Evolutionary conservation across 768 basidiomycete species (phyloP).

Genomic region (Tylopilus intermedius): DNA sequence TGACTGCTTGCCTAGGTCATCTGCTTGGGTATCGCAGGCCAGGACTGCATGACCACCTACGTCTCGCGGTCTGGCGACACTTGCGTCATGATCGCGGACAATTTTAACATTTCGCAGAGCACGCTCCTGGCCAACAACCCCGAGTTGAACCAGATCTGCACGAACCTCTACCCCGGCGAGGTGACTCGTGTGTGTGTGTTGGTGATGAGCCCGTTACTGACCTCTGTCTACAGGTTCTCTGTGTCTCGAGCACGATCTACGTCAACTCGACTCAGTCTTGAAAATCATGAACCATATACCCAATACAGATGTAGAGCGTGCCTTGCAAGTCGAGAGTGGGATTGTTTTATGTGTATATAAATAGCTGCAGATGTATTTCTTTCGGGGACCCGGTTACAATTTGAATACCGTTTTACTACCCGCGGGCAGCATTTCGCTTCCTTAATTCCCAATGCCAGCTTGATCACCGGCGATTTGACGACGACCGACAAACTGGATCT

Average conservation of each 20-base stretch:
- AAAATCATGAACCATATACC: not conserved
- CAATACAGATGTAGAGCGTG: not conserved
- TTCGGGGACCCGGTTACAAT: not conserved
- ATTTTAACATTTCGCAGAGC: slow-evolving; percentile 39
- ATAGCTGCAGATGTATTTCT: not conserved
- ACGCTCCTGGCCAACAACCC: slow-evolving; percentile 61
- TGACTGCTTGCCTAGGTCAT: slow-evolving; percentile 28
- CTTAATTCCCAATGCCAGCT: no score
- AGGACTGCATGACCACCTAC: slow-evolving; percentile 54
- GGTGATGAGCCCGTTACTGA: not conserved
- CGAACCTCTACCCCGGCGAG: slow-evolving; percentile 57
- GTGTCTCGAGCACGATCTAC: slow-evolving; percentile 22
- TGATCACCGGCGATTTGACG: not conserved
- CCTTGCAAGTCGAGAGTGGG: no score
- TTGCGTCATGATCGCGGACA: slow-evolving; percentile 41
- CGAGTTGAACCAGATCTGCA: slow-evolving; percentile 48
- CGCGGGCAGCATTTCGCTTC: no score
- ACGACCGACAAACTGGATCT: not conserved
- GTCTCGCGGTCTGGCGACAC: slow-evolving; percentile 45
- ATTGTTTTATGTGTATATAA: not conserved
- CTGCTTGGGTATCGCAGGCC: slow-evolving; percentile 53
- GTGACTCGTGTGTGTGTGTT: slow-evolving; percentile 30
- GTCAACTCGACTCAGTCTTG: slow-evolving; percentile 17
- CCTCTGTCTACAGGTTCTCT: slow-evolving; percentile 21
- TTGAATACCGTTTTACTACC: not conserved